These are phyloP conservation scores for Trypanosoma platydactyli DNA, from an alignment of 208 protist genomes.

Conservation along the genomic window DNA sequence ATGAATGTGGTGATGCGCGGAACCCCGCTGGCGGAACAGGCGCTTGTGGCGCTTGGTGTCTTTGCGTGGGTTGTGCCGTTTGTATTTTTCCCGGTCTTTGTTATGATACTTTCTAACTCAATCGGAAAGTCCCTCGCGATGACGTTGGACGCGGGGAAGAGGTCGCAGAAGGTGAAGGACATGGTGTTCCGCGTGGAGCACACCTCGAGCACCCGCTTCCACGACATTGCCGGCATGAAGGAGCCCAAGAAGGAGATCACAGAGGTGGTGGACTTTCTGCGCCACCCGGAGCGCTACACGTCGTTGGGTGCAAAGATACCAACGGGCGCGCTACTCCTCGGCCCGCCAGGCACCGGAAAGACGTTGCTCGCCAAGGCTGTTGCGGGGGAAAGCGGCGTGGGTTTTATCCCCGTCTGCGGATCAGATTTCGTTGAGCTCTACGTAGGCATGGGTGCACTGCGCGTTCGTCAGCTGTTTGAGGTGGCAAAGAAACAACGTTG, in stretches of 20 bases:
- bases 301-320: conserved; percentile 83
- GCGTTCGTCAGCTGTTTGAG: conserved; percentile 95
- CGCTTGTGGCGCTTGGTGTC: conserved; percentile 58
- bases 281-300: conserved; percentile 75
- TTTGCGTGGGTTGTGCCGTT: conserved; percentile 82
- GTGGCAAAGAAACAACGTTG: conserved; percentile 93
- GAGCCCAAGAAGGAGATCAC: conserved; percentile 97
- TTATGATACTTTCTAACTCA: conserved; percentile 70
- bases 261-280: conserved; percentile 97
- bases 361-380: conserved; percentile 94
- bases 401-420: conserved; percentile 92
- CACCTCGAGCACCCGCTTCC: conserved; percentile 61
- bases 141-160: conserved; percentile 51
- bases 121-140: conserved; percentile 58
- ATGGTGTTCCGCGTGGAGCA: conserved; percentile 72
- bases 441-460: conserved; percentile 92
- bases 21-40: conserved; percentile 54
- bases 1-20: conserved; percentile 50
- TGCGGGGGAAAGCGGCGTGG: conserved; percentile 88
- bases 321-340: conserved; percentile 84
- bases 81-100: conserved; percentile 81
- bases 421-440: conserved; percentile 98
- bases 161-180: conserved; percentile 53
- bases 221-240: conserved; percentile 90
- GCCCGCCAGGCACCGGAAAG: conserved; percentile 94